phyloP scores from a whole-genome alignment of 2,329 filamentous ascomycete genomes.

The Aspergillus awamori region DNA sequence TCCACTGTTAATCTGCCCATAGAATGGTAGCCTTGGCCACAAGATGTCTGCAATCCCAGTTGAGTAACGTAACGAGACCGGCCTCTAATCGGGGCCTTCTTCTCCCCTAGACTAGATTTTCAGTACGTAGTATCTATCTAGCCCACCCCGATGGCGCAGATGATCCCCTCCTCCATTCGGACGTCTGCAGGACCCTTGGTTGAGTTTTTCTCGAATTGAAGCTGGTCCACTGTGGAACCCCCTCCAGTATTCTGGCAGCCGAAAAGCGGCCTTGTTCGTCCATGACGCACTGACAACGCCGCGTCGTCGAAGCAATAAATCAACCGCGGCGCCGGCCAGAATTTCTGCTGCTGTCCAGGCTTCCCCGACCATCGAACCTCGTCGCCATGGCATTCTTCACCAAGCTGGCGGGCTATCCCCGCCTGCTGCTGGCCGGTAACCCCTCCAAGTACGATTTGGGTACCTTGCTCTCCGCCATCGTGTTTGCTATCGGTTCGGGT shows the following conservation, averaged over 20 bases:
- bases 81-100: too few species aligned
- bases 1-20: too few species aligned
- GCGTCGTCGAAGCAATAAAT: background rate
- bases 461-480: slow-evolving; percentile 32
- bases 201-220: background rate
- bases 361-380: slow-evolving; percentile 2
- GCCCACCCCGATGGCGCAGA: background rate
- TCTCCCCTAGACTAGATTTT: too few species aligned
- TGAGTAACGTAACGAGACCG: too few species aligned
- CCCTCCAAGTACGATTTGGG: slow-evolving; percentile 37
- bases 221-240: background rate
- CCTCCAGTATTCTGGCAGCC: background rate
- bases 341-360: background rate
- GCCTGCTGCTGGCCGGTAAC: slow-evolving; percentile 41
- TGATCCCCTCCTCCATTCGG: background rate
- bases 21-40: too few species aligned
- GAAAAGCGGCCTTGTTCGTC: background rate
- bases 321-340: too few species aligned
- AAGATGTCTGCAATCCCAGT: too few species aligned
- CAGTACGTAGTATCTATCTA: too few species aligned
- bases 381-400: slow-evolving; percentile 32
- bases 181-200: background rate
- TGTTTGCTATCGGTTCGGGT: slow-evolving; percentile 39
- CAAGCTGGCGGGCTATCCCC: slow-evolving; percentile 39
- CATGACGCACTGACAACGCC: background rate